These are phyloP conservation scores for Phytophthora kernoviae DNA, from an alignment of 352 stramenopile genomes.

Conservation along the genomic window DNA sequence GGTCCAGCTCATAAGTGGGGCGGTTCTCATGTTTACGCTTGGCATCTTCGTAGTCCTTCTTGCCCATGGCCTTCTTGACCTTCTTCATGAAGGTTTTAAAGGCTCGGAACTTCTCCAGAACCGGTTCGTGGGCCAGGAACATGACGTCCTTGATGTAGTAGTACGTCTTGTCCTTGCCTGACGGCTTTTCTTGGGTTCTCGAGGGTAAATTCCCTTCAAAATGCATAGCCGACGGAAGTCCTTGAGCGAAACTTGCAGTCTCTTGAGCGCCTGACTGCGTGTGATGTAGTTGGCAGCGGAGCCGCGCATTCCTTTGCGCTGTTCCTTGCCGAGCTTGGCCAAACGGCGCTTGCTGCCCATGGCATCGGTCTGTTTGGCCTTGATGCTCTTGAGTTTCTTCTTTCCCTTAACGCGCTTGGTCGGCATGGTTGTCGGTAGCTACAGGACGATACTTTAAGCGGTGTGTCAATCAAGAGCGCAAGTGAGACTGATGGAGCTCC, in stretches of 20 bases:
- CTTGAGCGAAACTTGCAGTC: constrained; percentile 96
- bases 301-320: constrained; percentile 81
- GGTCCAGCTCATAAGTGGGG: constrained; percentile 96
- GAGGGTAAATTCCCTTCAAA: constrained; percentile 99
- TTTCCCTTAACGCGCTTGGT: constrained; percentile 90
- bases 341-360: constrained; percentile 85
- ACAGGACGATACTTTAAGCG: not conserved
- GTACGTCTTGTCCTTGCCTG: constrained; percentile 97
- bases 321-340: constrained; percentile 87
- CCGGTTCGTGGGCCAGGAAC: constrained; percentile 97
- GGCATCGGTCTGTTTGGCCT: constrained; percentile 84
- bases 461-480: not conserved
- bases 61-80: constrained; percentile 85
- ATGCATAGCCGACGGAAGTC: constrained; percentile 99
- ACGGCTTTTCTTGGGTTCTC: constrained; percentile 95
- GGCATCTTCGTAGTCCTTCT: constrained; percentile 83
- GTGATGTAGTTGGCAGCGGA: constrained; percentile 96
- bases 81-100: constrained; percentile 99
- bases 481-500: constrained; percentile 6
- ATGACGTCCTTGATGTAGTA: constrained; percentile 99
- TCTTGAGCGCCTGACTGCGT: constrained; percentile 93
- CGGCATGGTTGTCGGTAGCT: constrained; percentile 54
- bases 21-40: constrained; percentile 86
- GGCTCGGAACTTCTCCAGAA: constrained; percentile 98
- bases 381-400: constrained; percentile 92